Percentiles rank a stretch among this genome's conserved stretches.
phyloP scores from a whole-genome alignment of 495 filamentous ascomycete species.

The Aspergillus haitiensis region DNA sequence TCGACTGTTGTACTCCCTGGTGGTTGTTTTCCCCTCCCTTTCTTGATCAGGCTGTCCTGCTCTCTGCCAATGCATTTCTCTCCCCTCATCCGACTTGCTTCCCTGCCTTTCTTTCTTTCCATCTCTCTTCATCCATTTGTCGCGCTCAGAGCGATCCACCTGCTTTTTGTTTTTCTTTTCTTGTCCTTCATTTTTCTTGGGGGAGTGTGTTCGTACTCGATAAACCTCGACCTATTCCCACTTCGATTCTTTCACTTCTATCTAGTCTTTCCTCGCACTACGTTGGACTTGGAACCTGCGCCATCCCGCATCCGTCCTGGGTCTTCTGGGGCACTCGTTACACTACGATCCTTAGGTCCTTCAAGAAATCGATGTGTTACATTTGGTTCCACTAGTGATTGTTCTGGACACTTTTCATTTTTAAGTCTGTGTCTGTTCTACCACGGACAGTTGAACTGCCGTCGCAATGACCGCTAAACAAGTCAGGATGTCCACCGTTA shows the following conservation, averaged over 20 bases:
- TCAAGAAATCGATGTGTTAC: background rate
- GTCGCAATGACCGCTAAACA: constrained; percentile 36
- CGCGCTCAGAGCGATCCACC: background rate
- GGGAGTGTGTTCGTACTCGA: background rate
- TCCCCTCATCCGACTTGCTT: constrained; percentile 1
- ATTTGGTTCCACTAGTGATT: background rate
- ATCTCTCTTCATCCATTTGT: background rate
- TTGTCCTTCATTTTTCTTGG: background rate
- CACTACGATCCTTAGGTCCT: background rate
- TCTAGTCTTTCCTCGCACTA: too few species aligned
- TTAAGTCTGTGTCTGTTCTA: background rate
- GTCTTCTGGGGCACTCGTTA: background rate
- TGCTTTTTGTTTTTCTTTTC: background rate
- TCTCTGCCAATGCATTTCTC: background rate
- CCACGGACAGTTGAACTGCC: background rate
- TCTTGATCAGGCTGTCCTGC: background rate
- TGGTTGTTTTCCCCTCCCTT: constrained; percentile 9
- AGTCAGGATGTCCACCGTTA: constrained; percentile 35
- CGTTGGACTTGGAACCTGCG: too few species aligned
- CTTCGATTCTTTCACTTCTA: background rate
- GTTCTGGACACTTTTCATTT: background rate
- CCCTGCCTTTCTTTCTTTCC: constrained; percentile 9
- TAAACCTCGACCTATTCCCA: background rate
- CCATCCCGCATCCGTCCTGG: background rate
- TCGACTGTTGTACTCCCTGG: constrained; percentile 3